phyloP scores from a whole-genome alignment of 2,329 filamentous ascomycete genomes.

The Arachnomyces sp. region DNA sequence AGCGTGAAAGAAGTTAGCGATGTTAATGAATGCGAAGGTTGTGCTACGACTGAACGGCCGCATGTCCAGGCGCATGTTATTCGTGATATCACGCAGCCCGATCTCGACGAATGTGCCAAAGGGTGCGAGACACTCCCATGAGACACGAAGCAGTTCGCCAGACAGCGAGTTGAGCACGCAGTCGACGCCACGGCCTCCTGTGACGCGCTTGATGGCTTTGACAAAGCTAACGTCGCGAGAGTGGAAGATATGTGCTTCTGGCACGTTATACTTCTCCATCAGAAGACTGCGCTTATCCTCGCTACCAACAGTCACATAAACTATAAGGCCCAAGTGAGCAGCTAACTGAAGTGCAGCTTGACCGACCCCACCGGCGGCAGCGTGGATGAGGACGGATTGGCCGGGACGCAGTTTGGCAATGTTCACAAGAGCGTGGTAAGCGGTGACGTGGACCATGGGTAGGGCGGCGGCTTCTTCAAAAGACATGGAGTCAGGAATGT shows the following conservation, averaged over 20 bases:
- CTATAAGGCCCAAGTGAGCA: constrained; percentile 9
- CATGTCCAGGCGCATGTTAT: constrained; percentile 14
- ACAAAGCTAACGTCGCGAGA: constrained; percentile 15
- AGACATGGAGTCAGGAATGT: constrained; percentile 24
- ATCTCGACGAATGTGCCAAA: constrained; percentile 21
- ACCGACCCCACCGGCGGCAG: constrained; percentile 13
- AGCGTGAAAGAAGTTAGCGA: not conserved
- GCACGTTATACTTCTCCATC: constrained; percentile 13
- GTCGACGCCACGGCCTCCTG: constrained; percentile 23
- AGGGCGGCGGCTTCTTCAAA: constrained; percentile 20
- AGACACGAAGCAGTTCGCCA: constrained; percentile 7
- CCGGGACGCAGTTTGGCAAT: constrained; percentile 4
- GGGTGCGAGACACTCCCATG: constrained; percentile 14
- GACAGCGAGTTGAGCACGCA: constrained; percentile 16
- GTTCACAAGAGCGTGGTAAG: constrained; percentile 8
- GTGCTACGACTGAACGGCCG: constrained; percentile 15
- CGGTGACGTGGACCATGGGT: constrained; percentile 9
- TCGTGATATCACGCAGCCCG: constrained; percentile 15
- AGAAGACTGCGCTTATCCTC: constrained; percentile 10
- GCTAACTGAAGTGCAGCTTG: constrained; percentile 19
- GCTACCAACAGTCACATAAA: constrained; percentile 14
- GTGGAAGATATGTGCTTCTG: constrained; percentile 22
- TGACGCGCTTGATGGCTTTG: constrained; percentile 13
- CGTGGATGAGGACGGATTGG: constrained; percentile 11
- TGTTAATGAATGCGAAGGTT: constrained; percentile 14